phyloP scores from a whole-genome alignment of 768 basidiomycete species.

The Phaeotremella fagi region DNA sequence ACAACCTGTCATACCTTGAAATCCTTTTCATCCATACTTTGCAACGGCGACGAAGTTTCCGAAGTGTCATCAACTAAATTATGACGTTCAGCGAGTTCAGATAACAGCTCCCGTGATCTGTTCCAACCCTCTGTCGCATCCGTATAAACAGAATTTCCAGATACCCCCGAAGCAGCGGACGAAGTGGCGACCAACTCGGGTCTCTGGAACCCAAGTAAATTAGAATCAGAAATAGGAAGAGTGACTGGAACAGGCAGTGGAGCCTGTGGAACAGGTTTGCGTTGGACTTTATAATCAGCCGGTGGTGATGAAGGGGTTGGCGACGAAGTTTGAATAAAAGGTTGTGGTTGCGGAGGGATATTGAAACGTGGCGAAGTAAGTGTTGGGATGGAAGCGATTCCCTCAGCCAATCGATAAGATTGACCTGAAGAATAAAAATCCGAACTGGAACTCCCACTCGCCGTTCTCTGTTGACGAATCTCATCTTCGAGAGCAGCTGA shows the following conservation, averaged over 20 bases:
- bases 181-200: slow-evolving; percentile 17
- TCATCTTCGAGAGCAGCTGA: slow-evolving; percentile 40
- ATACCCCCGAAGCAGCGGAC: slow-evolving; percentile 9
- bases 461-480: slow-evolving; percentile 31
- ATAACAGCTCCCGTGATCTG: neutral
- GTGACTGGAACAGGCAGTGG: neutral
- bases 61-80: neutral
- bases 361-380: neutral
- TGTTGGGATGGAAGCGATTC: neutral
- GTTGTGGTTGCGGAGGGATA: slow-evolving; percentile 11
- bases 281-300: neutral
- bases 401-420: neutral
- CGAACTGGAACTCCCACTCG: slow-evolving; percentile 17
- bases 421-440: no score
- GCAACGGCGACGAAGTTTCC: slow-evolving; percentile 9
- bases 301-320: slow-evolving; percentile 2
- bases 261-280: neutral
- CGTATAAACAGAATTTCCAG: slow-evolving; percentile 25
- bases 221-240: neutral
- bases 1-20: slow-evolving; percentile 25
- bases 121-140: slow-evolving; percentile 39
- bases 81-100: neutral
- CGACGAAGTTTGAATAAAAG: slow-evolving; percentile 19
- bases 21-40: slow-evolving; percentile 28
- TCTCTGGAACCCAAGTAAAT: slow-evolving; percentile 1